Conservation (phyloP, 1,284 basidiomycete species). For the Malassezia restricta region DNA sequence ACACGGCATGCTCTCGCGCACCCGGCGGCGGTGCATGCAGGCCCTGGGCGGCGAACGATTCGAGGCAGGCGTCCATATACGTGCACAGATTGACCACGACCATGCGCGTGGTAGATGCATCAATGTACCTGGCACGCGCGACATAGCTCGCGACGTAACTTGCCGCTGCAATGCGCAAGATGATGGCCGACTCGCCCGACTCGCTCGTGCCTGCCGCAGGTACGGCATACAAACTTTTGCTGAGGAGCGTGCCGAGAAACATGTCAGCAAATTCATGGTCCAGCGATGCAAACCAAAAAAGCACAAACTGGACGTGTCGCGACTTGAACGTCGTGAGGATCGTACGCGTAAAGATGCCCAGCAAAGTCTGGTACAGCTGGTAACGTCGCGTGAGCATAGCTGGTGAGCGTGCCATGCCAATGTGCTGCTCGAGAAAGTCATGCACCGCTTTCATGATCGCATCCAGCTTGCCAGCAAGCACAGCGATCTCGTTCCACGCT, state of each 20-base stretch:
- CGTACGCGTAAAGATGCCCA: slow-evolving; percentile 81
- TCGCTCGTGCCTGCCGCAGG: slow-evolving; percentile 49
- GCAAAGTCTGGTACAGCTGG: slow-evolving; percentile 62
- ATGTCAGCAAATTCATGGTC: slow-evolving; percentile 78
- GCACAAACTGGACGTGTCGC: slow-evolving; percentile 87
- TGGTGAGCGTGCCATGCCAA: slow-evolving; percentile 11
- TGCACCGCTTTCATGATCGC: slow-evolving; percentile 72
- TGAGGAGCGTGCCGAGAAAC: slow-evolving; percentile 83
- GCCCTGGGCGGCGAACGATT: slow-evolving; percentile 43
- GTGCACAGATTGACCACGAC: slow-evolving; percentile 73
- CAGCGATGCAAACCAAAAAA: slow-evolving; percentile 89
- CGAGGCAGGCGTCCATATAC: slow-evolving; percentile 59
- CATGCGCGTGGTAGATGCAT: slow-evolving; percentile 60
- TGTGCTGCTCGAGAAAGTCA: slow-evolving; percentile 58
- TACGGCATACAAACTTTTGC: slow-evolving; percentile 60
- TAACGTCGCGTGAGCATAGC: slow-evolving; percentile 20
- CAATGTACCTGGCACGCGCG: slow-evolving; percentile 75
- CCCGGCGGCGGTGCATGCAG: slow-evolving; percentile 22
- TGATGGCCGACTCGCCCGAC: slow-evolving; percentile 24
- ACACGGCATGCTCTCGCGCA: slow-evolving; percentile 48
- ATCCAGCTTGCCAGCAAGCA: slow-evolving; percentile 82
- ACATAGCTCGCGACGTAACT: slow-evolving; percentile 63
- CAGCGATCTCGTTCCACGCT: slow-evolving; percentile 52
- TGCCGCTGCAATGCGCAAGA: slow-evolving; percentile 40
- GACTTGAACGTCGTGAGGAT: slow-evolving; percentile 93